Conservation (phyloP, 179 eudicot species). For the Spergularia azorica region DNA sequence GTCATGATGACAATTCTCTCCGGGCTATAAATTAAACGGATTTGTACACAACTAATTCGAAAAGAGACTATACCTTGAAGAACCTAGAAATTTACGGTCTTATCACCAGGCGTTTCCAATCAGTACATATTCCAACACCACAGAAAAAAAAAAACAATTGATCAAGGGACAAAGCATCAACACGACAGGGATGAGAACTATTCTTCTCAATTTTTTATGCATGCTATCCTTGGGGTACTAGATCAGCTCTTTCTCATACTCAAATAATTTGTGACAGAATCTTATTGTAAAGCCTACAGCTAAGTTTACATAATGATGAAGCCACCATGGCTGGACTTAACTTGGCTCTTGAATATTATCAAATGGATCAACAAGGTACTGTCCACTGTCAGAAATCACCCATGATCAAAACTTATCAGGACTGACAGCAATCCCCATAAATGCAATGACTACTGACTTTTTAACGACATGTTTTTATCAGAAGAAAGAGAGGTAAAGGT, state of each 20-base stretch:
- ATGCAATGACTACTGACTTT: neutral
- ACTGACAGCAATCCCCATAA: neutral
- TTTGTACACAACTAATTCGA: neutral
- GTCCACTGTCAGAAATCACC: neutral
- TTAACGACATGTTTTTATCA: neutral
- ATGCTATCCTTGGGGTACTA: too few relatives aligned
- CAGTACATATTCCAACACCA: neutral
- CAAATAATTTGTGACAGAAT: neutral
- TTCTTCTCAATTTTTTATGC: neutral
- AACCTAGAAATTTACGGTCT: neutral
- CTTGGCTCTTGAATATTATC: neutral
- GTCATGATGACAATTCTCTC: too few relatives aligned
- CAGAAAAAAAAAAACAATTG: neutral
- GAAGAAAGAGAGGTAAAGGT: too few relatives aligned
- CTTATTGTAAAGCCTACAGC: neutral
- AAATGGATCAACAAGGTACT: neutral
- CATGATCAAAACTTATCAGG: neutral
- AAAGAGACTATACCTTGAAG: neutral
- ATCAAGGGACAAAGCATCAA: conserved; percentile 7
- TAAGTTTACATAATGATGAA: too few relatives aligned
- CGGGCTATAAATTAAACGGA: neutral
- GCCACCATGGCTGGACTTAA: too few relatives aligned
- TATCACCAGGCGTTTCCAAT: neutral
- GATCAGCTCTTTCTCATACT: too few relatives aligned
- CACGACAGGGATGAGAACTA: neutral